Evolutionary conservation across 2,329 filamentous ascomycete species (phyloP).

Genomic region (Septoria linicola): DNA sequence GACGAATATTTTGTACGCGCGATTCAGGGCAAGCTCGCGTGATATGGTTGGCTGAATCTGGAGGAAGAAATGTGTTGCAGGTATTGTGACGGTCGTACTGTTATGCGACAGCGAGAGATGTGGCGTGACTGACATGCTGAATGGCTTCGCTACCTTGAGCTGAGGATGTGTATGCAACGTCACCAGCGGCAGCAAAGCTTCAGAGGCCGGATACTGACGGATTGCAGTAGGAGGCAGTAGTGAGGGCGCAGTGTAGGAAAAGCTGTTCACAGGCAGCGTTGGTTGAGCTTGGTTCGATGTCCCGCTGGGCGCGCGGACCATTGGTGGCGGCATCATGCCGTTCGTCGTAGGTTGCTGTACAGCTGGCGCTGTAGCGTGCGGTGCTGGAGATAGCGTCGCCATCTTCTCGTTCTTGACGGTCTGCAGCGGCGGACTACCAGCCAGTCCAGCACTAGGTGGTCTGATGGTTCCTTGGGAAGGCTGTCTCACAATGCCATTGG

Average conservation of each 20-base stretch:
- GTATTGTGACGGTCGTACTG: constrained; percentile 69
- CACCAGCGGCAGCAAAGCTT: constrained; percentile 67
- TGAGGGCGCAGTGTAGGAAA: constrained; percentile 35
- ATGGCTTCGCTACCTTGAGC: constrained; percentile 55
- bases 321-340: constrained; percentile 36
- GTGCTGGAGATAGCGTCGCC: constrained; percentile 45
- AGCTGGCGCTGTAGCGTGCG: constrained; percentile 34
- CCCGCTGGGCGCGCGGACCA: constrained; percentile 31
- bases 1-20: constrained; percentile 76
- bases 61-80: constrained; percentile 65
- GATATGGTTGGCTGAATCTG: constrained; percentile 69
- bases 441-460: constrained; percentile 43
- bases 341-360: constrained; percentile 25
- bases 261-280: constrained; percentile 30
- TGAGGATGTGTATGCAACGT: constrained; percentile 67
- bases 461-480: constrained; percentile 35
- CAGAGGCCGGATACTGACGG: constrained; percentile 42
- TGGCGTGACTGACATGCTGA: constrained; percentile 64
- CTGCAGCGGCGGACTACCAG: constrained; percentile 30
- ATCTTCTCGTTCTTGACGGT: constrained; percentile 44
- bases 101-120: constrained; percentile 67
- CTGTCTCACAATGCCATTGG: constrained; percentile 36
- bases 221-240: constrained; percentile 39
- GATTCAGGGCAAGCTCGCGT: constrained; percentile 56
- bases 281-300: constrained; percentile 29